Base-by-base conservation (phyloP, 73 alveolate species). In the Tetrahymena malaccensis region DNA sequence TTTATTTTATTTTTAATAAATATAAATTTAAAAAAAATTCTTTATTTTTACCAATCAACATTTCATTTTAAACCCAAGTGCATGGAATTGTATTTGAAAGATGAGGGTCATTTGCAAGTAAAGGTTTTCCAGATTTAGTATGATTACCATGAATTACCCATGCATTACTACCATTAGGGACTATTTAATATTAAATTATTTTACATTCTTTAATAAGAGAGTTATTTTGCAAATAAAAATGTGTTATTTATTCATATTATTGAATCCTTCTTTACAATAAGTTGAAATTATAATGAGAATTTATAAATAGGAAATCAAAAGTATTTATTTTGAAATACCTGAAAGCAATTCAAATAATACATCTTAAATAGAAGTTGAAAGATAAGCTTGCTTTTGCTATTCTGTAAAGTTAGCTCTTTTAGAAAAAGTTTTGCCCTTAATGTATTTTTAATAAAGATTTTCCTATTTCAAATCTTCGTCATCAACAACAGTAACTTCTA, bases 61-160 rank as follows among this genome's bases (percentile, higher is more conserved):
- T 83, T 95, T 98, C 98, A 37, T 93, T 96, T 93, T 98, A 95
- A 96, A 97, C 98, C 98, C 98, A 96, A 57, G 95, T 97, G 83
- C 98, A 93, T 35, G 99, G 99, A n/a, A 98, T 96, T 15, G 97
- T 33, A 85, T 97, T 96, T 43, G 96, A 97, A 85, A 98, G 95
- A 96, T 99, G 99, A 43, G 99, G 99, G 94, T 99, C 99, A 93
- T 97, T 98, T 37, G 98, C 98, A 58, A 98, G 96, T 9, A 98
- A 85, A 17, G 99, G 99, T 89, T 98, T 97, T 94, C 99, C 99
- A 94, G 97, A 96, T 94, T 97, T 97, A 11, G 99, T 99, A 94
- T 96, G 96, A 43, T 98, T 98, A 43, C 99, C 99, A 93, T 96
- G 98, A 35, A 99, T 96, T 27, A 97, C 98, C 99, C 99, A 98